phyloP scores from a whole-genome alignment of 2,329 filamentous ascomycete genomes.

The Zasmidium angulare region DNA sequence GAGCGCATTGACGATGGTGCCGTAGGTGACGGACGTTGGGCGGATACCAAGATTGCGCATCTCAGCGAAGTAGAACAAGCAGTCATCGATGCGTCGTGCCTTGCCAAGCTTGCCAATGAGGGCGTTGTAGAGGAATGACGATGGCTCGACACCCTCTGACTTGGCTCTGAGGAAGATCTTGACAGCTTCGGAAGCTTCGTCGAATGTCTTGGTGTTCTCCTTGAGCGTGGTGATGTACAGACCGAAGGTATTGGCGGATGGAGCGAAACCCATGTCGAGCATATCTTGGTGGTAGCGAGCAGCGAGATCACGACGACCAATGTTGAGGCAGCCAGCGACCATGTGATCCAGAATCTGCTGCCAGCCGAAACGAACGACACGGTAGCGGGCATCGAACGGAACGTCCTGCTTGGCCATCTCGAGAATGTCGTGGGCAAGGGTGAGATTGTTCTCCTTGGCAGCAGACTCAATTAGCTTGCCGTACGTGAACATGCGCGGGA shows the following conservation, averaged over 20 bases:
- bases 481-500: slow-evolving; percentile 94
- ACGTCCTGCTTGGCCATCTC: slow-evolving; percentile 87
- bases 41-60: slow-evolving; percentile 93
- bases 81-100: slow-evolving; percentile 95
- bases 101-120: slow-evolving; percentile 98
- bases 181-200: slow-evolving; percentile 93
- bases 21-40: slow-evolving; percentile 95
- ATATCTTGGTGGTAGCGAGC: slow-evolving; percentile 89
- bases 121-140: slow-evolving; percentile 96
- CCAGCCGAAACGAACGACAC: slow-evolving; percentile 91
- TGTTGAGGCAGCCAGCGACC: slow-evolving; percentile 85
- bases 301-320: slow-evolving; percentile 77
- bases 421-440: slow-evolving; percentile 80
- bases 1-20: slow-evolving; percentile 95
- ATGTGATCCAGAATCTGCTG: slow-evolving; percentile 94
- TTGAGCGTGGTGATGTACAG: slow-evolving; percentile 99
- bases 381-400: slow-evolving; percentile 78
- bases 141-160: slow-evolving; percentile 90
- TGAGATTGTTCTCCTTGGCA: slow-evolving; percentile 80
- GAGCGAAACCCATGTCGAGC: slow-evolving; percentile 82
- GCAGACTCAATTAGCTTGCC: slow-evolving; percentile 91
- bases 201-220: slow-evolving; percentile 94
- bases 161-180: slow-evolving; percentile 96
- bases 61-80: slow-evolving; percentile 95
- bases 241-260: slow-evolving; percentile 95